Evolutionary conservation across 805 yeast species (phyloP).

Genomic region (Sugiyamaella qingdaonensis): DNA sequence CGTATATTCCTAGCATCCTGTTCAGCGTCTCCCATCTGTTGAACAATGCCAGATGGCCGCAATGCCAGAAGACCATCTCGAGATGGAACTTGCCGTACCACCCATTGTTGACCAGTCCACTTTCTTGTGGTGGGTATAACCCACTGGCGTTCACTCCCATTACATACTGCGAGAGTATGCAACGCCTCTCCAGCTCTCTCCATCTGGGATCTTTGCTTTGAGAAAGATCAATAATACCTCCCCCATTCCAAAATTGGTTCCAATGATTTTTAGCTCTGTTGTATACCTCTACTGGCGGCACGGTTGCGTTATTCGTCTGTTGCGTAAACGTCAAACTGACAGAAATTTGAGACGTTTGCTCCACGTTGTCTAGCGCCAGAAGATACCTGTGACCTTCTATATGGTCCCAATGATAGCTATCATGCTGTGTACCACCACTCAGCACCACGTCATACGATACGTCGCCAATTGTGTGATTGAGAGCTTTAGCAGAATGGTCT

Average conservation of each 20-base stretch:
- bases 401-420: background rate
- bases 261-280: background rate
- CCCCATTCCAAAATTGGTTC: constrained; percentile 1
- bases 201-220: constrained; percentile 1
- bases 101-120: constrained; percentile 8
- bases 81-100: constrained; percentile 10
- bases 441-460: background rate
- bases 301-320: background rate
- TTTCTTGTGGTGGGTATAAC: constrained; percentile 6
- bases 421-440: too few relatives aligned
- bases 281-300: background rate
- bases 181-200: constrained; percentile 7
- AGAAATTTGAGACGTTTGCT: background rate
- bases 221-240: constrained; percentile 7
- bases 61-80: constrained; percentile 9
- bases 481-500: background rate
- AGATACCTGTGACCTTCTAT: background rate
- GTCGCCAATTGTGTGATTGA: background rate
- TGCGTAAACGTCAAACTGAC: background rate
- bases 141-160: constrained; percentile 9
- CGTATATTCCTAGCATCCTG: background rate
- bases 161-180: constrained; percentile 3
- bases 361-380: background rate
- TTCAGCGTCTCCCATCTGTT: constrained; percentile 1
- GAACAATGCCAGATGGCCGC: constrained; percentile 7